Evolutionary conservation across 2,329 filamentous ascomycete species (phyloP).

Genomic region (Aspergillus pseudoterreus): DNA sequence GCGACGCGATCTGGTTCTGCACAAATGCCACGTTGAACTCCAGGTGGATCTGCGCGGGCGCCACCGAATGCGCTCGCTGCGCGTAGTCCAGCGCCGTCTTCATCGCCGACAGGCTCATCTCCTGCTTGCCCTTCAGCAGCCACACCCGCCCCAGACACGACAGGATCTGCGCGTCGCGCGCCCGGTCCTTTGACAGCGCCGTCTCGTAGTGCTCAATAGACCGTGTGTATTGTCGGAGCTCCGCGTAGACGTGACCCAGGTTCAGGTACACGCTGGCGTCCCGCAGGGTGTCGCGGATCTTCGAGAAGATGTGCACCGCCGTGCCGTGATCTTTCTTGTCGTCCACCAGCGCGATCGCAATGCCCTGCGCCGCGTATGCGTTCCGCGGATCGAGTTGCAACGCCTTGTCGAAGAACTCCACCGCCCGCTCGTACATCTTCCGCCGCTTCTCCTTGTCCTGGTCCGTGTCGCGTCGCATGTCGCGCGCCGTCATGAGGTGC

Average conservation of each 20-base stretch:
- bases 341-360: slow-evolving; percentile 90
- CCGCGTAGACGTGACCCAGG: slow-evolving; percentile 86
- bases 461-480: slow-evolving; percentile 90
- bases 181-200: slow-evolving; percentile 73
- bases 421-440: slow-evolving; percentile 81
- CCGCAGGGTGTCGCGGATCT: slow-evolving; percentile 83
- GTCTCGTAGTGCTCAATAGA: slow-evolving; percentile 92
- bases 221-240: slow-evolving; percentile 83
- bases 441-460: slow-evolving; percentile 86
- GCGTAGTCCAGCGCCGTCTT: slow-evolving; percentile 63
- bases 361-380: slow-evolving; percentile 91
- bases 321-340: slow-evolving; percentile 85
- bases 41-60: slow-evolving; percentile 81
- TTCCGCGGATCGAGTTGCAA: slow-evolving; percentile 92
- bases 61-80: slow-evolving; percentile 66
- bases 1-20: slow-evolving; percentile 86
- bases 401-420: slow-evolving; percentile 98
- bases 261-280: slow-evolving; percentile 89
- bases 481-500: slow-evolving; percentile 80
- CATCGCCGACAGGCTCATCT: slow-evolving; percentile 59
- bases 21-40: slow-evolving; percentile 98
- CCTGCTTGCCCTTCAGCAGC: slow-evolving; percentile 73
- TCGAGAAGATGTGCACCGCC: slow-evolving; percentile 83
- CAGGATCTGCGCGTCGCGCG: slow-evolving; percentile 73
- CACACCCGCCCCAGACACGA: slow-evolving; percentile 85